These are phyloP conservation scores for Beauveria varroae DNA, from an alignment of 2,329 filamentous ascomycete genomes.

Conservation along the genomic window DNA sequence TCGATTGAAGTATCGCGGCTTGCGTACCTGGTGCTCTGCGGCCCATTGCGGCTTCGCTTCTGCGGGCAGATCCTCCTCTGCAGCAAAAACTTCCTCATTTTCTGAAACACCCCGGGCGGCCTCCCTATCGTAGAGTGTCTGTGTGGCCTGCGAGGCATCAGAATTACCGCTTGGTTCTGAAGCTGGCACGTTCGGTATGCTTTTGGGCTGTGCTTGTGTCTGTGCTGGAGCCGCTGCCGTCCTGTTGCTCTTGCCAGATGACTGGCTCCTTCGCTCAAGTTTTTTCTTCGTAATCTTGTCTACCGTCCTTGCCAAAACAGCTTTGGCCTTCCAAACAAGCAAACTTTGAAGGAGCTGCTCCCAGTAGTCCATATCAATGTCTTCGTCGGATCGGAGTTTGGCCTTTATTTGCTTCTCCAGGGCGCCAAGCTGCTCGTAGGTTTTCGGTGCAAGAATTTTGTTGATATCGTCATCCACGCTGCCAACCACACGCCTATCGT, in stretches of 20 bases:
- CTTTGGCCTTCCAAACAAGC: slow-evolving; percentile 85
- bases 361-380: slow-evolving; percentile 97
- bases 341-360: slow-evolving; percentile 82
- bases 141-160: slow-evolving; percentile 80
- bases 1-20: slow-evolving; percentile 94
- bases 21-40: slow-evolving; percentile 77
- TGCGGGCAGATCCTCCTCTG: slow-evolving; percentile 67
- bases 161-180: slow-evolving; percentile 36
- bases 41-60: slow-evolving; percentile 67
- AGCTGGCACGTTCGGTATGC: background rate
- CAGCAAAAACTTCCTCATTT: slow-evolving; percentile 91
- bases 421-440: slow-evolving; percentile 74
- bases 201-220: slow-evolving; percentile 15
- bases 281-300: slow-evolving; percentile 59
- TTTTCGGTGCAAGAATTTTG: slow-evolving; percentile 76
- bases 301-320: slow-evolving; percentile 71
- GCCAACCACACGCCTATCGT: slow-evolving; percentile 66
- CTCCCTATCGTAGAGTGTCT: slow-evolving; percentile 85
- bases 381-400: slow-evolving; percentile 82
- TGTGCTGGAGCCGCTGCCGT: background rate
- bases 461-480: slow-evolving; percentile 86
- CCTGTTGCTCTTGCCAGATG: slow-evolving; percentile 41
- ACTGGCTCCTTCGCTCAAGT: background rate
- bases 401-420: slow-evolving; percentile 80
- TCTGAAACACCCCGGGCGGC: slow-evolving; percentile 85